Base-by-base conservation (phyloP, 805 yeast species). In the Candida khao-thaluensis region DNA sequence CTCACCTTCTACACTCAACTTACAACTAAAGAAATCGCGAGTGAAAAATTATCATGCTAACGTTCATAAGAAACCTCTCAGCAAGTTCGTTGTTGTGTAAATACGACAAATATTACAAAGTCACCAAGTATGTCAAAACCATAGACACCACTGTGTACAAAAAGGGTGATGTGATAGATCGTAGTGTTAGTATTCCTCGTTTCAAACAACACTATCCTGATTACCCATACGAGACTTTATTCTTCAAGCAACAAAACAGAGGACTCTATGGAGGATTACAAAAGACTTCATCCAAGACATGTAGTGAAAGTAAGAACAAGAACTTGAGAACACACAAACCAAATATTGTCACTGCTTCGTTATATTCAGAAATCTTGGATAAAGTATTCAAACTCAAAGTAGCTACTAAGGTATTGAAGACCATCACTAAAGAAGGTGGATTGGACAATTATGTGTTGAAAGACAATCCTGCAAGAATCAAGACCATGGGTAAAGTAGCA, bases 391-490 rank as follows among this genome's bases (percentile, higher is more conserved):
- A 69, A 35, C 60, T 87, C 39, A 79, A 74, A 43, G 79, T 89
- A 24, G 81, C 89, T 6, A 77, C 97, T 4, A 77, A 82, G 43
- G 97, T 89, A 5, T 72, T 93, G 56, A 79, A 82, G 53, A 89
- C 97, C 0, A 82, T 93, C 43, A 83, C 86, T 42, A 86, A 81
- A 52, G 98, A 91, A 60, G 99, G 99, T 45, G 99, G 99, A 4
- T 71, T 93, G 41, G 99, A 93, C 57, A 81, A 81, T 48, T 93
- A 93, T 58, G 62, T 93, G 45, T 74, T 80, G 30, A 93, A 93
- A 63, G 95, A 89, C 43, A 87, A 85, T 50, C 71, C 95, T 5
- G 95, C 95, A 2, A 76, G 99, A 66, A 72, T 87, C 48, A 93
- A 93, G 68, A 95, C 93, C 59, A 68, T 93, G 55, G 99, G 99